Evolutionary conservation across 1,284 basidiomycete species (phyloP).

Genomic region (Sporisorium exsertum): DNA sequence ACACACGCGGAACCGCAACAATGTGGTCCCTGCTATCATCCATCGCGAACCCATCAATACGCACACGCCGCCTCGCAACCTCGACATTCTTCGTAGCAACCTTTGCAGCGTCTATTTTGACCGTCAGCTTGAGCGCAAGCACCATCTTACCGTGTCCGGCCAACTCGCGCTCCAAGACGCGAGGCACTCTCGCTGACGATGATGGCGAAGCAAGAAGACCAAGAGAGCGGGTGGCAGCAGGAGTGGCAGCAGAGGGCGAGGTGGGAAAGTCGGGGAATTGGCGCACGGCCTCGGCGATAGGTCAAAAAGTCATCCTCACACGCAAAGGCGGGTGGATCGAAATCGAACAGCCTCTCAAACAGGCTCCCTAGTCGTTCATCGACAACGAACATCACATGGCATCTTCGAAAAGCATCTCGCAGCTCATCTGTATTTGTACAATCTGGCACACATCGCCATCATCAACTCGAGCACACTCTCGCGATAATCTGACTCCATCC

Average conservation of each 20-base stretch:
- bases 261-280: not conserved
- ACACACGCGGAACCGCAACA: not conserved
- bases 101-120: constrained; percentile 52
- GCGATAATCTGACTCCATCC: too few relatives aligned
- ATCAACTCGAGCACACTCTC: too few relatives aligned
- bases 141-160: constrained; percentile 60
- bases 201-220: not conserved
- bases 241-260: not conserved
- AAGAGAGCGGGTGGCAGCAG: not conserved
- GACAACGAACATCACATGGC: not conserved
- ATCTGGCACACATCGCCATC: not conserved
- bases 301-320: constrained; percentile 50
- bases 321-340: constrained; percentile 58
- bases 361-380: not conserved
- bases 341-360: constrained; percentile 33
- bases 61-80: constrained; percentile 36
- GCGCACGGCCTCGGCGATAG: not conserved
- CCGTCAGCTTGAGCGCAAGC: constrained; percentile 51
- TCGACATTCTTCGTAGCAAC: constrained; percentile 54
- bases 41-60: constrained; percentile 32
- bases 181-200: constrained; percentile 12
- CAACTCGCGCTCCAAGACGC: constrained; percentile 10
- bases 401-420: not conserved
- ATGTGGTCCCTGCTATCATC: constrained; percentile 13
- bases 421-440: not conserved